Evolutionary conservation across 1,139 yeast species (phyloP).

Genomic region (Taphrina wiesneri): DNA sequence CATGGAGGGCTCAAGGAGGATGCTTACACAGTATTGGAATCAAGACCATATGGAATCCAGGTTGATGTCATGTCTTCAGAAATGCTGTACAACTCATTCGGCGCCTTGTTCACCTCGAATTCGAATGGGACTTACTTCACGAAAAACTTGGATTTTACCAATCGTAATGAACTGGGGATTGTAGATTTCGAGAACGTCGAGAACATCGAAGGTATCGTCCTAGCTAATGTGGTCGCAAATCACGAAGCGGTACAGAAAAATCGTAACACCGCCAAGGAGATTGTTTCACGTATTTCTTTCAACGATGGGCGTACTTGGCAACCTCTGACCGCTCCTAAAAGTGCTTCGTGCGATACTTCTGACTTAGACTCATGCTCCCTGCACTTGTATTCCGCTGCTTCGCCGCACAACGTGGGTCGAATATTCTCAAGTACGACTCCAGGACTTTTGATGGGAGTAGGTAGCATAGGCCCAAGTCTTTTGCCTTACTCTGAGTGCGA

Average conservation of each 20-base stretch:
- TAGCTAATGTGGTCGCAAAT: constrained; percentile 52
- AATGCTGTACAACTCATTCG: constrained; percentile 40
- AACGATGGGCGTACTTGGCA: constrained; percentile 71
- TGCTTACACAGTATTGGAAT: constrained; percentile 56
- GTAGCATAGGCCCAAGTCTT: constrained; percentile 45
- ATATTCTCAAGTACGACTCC: constrained; percentile 63
- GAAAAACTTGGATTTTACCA: constrained; percentile 52
- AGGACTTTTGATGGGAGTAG: constrained; percentile 61
- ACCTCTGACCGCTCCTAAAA: constrained; percentile 50
- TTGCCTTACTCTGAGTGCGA: constrained; percentile 43
- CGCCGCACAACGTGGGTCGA: constrained; percentile 58
- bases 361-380: constrained; percentile 57
- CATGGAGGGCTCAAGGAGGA: constrained; percentile 45
- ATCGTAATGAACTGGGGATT: constrained; percentile 49
- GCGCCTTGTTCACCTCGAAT: constrained; percentile 60
- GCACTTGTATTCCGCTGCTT: constrained; percentile 56
- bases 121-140: constrained; percentile 62
- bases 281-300: constrained; percentile 54
- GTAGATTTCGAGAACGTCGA: constrained; percentile 56
- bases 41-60: constrained; percentile 60
- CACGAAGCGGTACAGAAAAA: constrained; percentile 39
- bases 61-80: constrained; percentile 50
- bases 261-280: constrained; percentile 42
- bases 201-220: constrained; percentile 70
- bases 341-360: constrained; percentile 47